Conservation (phyloP, 805 yeast genomes). For the Cyberlindnera maritima region DNA sequence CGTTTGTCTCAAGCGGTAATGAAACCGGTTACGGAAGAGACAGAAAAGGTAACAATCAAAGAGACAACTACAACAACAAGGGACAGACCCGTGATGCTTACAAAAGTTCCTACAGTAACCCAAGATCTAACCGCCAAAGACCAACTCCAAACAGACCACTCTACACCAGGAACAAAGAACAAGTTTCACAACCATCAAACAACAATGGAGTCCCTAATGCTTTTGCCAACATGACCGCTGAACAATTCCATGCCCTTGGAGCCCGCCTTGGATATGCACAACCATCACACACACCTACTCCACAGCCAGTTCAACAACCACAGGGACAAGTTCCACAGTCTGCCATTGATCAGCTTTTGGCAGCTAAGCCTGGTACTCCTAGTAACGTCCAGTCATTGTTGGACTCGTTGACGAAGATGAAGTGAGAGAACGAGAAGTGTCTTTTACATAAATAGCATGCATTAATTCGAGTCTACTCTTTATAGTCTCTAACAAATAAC, state of each 20-base stretch:
- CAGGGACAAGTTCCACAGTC: conserved; percentile 11
- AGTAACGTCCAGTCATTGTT: conserved; percentile 35
- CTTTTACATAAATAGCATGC: too few relatives aligned
- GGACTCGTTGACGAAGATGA: conserved; percentile 36
- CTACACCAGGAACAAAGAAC: not conserved
- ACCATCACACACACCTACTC: conserved; percentile 10
- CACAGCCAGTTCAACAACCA: conserved; percentile 18
- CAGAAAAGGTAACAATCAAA: not conserved
- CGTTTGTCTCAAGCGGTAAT: not conserved
- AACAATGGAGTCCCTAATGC: conserved; percentile 1
- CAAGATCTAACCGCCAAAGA: not conserved
- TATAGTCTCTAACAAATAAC: too few relatives aligned
- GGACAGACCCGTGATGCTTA: not conserved
- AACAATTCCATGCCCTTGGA: conserved; percentile 11
- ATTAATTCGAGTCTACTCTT: too few relatives aligned
- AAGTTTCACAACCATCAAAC: conserved; percentile 1
- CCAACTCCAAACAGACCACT: not conserved
- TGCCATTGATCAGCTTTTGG: conserved; percentile 6
- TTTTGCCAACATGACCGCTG: conserved; percentile 6
- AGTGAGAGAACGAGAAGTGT: too few relatives aligned
- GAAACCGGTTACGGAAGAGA: not conserved
- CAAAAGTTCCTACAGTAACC: too few relatives aligned
- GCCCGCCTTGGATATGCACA: conserved; percentile 7
- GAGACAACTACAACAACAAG: not conserved
- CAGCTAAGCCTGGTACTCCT: not conserved